Percentiles rank a stretch among this genome's conserved stretches.
These are phyloP conservation scores for Phymatotrichopsis omnivora DNA, from an alignment of 2,329 filamentous ascomycete species.

Conservation along the genomic window DNA sequence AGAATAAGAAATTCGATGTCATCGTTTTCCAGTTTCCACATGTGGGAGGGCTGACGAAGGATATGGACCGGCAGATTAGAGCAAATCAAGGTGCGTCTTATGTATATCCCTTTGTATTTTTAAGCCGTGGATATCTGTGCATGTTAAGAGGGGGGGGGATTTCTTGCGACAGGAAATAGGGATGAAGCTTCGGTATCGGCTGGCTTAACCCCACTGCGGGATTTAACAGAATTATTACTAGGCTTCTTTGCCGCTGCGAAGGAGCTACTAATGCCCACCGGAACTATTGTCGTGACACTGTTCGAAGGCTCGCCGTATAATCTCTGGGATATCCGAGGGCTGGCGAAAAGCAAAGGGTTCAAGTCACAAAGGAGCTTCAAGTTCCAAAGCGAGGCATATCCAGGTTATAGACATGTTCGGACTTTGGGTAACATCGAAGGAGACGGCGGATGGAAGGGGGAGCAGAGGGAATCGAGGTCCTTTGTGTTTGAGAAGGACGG, in stretches of 20 bases:
- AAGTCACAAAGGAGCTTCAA: conserved; percentile 59
- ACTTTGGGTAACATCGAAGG: conserved; percentile 26
- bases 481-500: conserved; percentile 29
- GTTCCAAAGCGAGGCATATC: conserved; percentile 58
- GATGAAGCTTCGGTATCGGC: too few relatives aligned
- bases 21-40: conserved; percentile 97
- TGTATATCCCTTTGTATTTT: background rate
- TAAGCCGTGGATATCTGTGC: background rate
- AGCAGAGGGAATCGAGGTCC: conserved; percentile 27
- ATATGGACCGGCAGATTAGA: conserved; percentile 88
- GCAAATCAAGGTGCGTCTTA: conserved; percentile 56
- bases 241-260: conserved; percentile 53
- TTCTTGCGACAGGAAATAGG: too few relatives aligned
- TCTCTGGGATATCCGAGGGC: conserved; percentile 73
- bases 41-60: conserved; percentile 80
- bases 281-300: conserved; percentile 37
- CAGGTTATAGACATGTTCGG: conserved; percentile 37
- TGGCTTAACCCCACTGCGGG: conserved; percentile 12
- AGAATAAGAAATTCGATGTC: conserved; percentile 49
- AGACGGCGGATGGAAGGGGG: conserved; percentile 31
- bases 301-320: conserved; percentile 94
- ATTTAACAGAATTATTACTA: conserved; percentile 60
- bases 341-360: conserved; percentile 67
- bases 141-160: too few relatives aligned
- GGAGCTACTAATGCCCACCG: conserved; percentile 43